phyloP scores from a whole-genome alignment of 257 asterid genomes.

The Solanum medicagineum region DNA sequence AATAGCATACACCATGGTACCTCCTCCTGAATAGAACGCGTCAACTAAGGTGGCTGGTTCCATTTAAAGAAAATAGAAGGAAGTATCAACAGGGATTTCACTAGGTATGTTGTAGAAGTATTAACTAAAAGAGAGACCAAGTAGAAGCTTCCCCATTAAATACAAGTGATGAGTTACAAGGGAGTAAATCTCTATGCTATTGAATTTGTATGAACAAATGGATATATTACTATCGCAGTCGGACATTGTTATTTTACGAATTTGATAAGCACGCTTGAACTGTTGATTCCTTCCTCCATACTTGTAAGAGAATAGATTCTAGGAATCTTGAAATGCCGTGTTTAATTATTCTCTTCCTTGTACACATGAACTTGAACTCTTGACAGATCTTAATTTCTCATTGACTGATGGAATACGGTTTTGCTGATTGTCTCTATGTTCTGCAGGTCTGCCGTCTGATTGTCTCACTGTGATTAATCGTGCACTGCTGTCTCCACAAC shows the following conservation, averaged over 20 bases:
- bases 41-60: too few relatives aligned
- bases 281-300: background rate
- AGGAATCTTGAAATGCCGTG: background rate
- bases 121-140: background rate
- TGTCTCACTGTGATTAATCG: background rate
- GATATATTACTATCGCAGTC: background rate
- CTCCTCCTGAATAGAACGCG: too few relatives aligned
- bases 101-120: too few relatives aligned
- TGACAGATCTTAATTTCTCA: background rate
- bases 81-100: too few relatives aligned
- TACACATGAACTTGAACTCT: background rate
- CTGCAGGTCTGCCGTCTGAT: constrained; percentile 25
- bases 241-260: background rate
- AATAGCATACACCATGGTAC: too few relatives aligned
- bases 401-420: background rate
- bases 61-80: too few relatives aligned
- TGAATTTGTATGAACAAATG: background rate
- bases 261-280: background rate
- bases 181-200: background rate
- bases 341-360: background rate
- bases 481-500: constrained; percentile 14
- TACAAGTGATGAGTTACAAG: background rate
- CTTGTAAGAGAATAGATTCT: background rate
- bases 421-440: background rate
- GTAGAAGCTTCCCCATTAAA: background rate